phyloP scores from a whole-genome alignment of 495 filamentous ascomycete species.

The Clohesyomyces aquaticus region DNA sequence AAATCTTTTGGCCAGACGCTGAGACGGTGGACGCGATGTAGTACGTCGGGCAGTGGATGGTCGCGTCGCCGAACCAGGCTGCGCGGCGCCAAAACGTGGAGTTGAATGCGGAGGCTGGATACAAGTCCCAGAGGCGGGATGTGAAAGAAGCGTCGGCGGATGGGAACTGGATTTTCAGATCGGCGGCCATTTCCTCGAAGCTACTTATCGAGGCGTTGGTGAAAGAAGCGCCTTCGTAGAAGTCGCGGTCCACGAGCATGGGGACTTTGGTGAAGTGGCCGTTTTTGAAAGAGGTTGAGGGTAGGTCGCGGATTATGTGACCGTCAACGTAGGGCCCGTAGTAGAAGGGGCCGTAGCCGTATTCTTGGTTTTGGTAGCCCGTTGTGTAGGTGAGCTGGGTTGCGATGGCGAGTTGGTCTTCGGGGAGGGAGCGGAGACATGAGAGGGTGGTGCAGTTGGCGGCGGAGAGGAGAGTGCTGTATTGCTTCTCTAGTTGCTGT shows the following conservation, averaged over 20 bases:
- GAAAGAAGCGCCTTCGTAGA: slow-evolving; percentile 32
- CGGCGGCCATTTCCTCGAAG: slow-evolving; percentile 6
- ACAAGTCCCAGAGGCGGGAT: slow-evolving; percentile 15
- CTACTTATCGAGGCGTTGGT: slow-evolving; percentile 21
- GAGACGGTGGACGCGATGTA: slow-evolving; percentile 13
- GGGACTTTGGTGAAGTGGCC: slow-evolving; percentile 35
- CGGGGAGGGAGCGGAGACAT: slow-evolving; percentile 14
- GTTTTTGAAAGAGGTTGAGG: slow-evolving; percentile 6
- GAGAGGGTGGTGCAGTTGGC: slow-evolving; percentile 14
- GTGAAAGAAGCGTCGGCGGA: slow-evolving; percentile 14
- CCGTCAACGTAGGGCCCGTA: slow-evolving; percentile 37
- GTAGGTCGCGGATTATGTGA: slow-evolving; percentile 14
- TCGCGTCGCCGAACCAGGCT: slow-evolving; percentile 26
- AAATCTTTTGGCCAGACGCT: not conserved
- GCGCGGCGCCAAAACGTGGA: slow-evolving; percentile 33
- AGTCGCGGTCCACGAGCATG: slow-evolving; percentile 6
- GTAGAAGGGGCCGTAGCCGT: slow-evolving; percentile 35
- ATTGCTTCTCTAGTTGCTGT: slow-evolving; percentile 16
- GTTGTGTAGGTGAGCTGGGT: slow-evolving; percentile 5
- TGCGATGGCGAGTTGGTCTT: slow-evolving; percentile 2
- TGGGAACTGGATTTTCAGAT: slow-evolving; percentile 26
- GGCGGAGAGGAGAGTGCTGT: slow-evolving; percentile 11
- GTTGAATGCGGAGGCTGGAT: slow-evolving; percentile 23
- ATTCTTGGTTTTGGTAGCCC: slow-evolving; percentile 1
- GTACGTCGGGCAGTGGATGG: slow-evolving; percentile 31